phyloP scores from a whole-genome alignment of 2,329 filamentous ascomycete genomes.

The Parascedosporium putredinis region DNA sequence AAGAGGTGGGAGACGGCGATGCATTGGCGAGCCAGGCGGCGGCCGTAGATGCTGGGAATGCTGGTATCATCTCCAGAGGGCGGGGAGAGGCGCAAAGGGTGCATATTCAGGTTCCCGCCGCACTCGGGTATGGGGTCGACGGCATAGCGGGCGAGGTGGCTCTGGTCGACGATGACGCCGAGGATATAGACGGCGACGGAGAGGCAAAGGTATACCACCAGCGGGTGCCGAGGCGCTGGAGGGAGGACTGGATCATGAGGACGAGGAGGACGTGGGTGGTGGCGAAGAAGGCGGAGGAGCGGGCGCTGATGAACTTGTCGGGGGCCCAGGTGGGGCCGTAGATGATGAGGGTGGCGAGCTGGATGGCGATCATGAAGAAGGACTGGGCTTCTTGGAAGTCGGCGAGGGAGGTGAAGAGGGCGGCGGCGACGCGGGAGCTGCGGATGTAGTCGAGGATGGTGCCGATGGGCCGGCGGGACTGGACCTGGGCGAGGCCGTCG shows the following conservation, averaged over 20 bases:
- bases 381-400: conserved; percentile 16
- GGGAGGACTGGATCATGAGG: conserved; percentile 14
- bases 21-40: not conserved
- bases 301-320: conserved; percentile 9
- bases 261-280: conserved; percentile 12
- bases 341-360: conserved; percentile 15
- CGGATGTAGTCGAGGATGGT: not conserved
- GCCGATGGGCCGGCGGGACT: not conserved
- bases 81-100: not conserved
- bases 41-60: not conserved
- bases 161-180: conserved; percentile 9
- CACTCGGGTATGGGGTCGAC: conserved; percentile 8
- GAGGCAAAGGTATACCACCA: conserved; percentile 17
- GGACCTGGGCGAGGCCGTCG: not conserved
- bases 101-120: conserved; percentile 7
- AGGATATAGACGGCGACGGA: conserved; percentile 11
- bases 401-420: conserved; percentile 5
- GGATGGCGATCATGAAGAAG: conserved; percentile 15
- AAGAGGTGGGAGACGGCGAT: not conserved
- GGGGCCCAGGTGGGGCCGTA: conserved; percentile 10
- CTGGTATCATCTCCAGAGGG: not conserved
- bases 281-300: conserved; percentile 8
- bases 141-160: conserved; percentile 8
- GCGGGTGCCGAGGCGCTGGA: conserved; percentile 14
- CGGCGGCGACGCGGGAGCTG: not conserved